Evolutionary conservation across 1,284 basidiomycete genomes (phyloP).

Genomic region (Sporisorium scitamineum): DNA sequence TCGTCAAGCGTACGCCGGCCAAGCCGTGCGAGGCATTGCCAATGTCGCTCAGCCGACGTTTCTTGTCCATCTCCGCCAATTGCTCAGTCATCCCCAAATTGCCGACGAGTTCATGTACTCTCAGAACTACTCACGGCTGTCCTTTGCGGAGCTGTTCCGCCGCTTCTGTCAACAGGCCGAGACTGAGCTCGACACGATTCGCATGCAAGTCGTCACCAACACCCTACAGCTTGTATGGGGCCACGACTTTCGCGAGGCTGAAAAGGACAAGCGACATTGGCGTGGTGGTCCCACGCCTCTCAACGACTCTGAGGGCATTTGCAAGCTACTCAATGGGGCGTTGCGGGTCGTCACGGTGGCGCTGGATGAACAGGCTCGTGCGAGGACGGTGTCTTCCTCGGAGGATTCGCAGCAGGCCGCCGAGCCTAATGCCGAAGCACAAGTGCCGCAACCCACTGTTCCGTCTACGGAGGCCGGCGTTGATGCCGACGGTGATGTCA

Average conservation of each 20-base stretch:
- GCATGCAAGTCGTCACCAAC: constrained; percentile 31
- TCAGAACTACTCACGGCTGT: constrained; percentile 37
- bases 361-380: constrained; percentile 25
- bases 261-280: constrained; percentile 38
- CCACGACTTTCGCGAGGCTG: constrained; percentile 42
- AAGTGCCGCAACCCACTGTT: not conserved
- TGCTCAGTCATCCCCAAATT: constrained; percentile 57
- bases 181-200: constrained; percentile 35
- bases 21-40: constrained; percentile 23
- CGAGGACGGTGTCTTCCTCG: not conserved
- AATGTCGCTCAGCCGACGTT: constrained; percentile 32
- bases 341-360: constrained; percentile 20
- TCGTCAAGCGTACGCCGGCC: constrained; percentile 24
- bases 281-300: constrained; percentile 27
- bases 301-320: constrained; percentile 12
- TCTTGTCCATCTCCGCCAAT: constrained; percentile 45
- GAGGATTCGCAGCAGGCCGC: not conserved
- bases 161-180: constrained; percentile 35
- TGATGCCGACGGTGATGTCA: not conserved
- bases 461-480: not conserved
- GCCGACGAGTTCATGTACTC: constrained; percentile 46
- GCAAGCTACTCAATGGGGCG: constrained; percentile 21
- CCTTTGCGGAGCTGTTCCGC: constrained; percentile 49
- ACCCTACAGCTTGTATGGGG: constrained; percentile 48
- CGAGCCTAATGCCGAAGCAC: not conserved